Evolutionary conservation across 768 basidiomycete genomes (phyloP), one percentile per base, ranked within the genome.

Genomic region (Mycena maculata): DNA sequence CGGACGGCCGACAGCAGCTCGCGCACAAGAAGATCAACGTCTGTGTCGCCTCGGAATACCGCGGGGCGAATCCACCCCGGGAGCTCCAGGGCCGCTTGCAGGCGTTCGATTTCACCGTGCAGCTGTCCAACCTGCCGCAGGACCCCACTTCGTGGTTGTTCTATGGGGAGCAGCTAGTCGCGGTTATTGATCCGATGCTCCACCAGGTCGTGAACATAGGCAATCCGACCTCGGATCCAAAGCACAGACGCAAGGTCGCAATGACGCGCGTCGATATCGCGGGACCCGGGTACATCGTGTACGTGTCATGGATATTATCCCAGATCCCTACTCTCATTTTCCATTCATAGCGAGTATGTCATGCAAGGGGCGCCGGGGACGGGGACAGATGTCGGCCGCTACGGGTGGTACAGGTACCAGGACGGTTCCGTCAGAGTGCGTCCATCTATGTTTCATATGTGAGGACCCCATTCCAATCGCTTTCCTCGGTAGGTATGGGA

Each of bases 331-430:
- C 1, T 44, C 3, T 28, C 20, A 20, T 9, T 54, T 45, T 12
- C 41, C 20, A 1, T 23, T 6, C 20, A 27, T 27, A 63, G 62
- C 8, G 62, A 63, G 22, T 63, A 11, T 7, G n/a, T 63, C 11
- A 20, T 63, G 4, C 54, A 45, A 13, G 33, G 33, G 1, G 20
- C 45, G 16, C 23, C 20, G 15, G 53, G 55, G 25, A 10, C 28
- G 27, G 23, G 4, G 8, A n/a, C n/a, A n/a, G 53, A 56, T 20
- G 28, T 63, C 12, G 62, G 62, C 23, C 20, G 4, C 6, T 63
- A 45, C 33, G 62, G 44, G 10, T 63, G 53, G 53, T 63, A 63
- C 33, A 23, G 54, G 0, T 63, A 63, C 33, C 13, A 16, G 1
- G 44, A 63, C 22, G 54, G 54, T 3, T 56, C 54, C 6, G 2